A percentile compares a stretch with the other conserved stretches of the same genome.
Evolutionary conservation across 2,329 filamentous ascomycete genomes (phyloP).

Genomic region (Lachnum nothofagi): DNA sequence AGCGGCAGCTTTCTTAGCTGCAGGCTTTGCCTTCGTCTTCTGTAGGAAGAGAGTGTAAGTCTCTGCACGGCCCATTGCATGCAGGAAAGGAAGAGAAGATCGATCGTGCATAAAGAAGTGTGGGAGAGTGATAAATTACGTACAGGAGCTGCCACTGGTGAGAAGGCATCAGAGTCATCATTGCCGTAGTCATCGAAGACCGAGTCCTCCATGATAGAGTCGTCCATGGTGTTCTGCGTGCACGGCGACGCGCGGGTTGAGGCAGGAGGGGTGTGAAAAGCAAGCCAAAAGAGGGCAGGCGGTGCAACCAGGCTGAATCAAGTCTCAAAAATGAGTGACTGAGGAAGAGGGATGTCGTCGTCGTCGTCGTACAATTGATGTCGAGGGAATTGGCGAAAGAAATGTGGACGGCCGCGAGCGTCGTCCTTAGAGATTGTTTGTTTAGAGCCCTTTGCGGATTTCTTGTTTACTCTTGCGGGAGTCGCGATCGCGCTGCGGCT

Average conservation of each 20-base stretch:
- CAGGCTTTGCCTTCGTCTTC: slow-evolving; percentile 51
- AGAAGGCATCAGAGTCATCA: slow-evolving; percentile 53
- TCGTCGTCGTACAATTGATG: slow-evolving; percentile 3
- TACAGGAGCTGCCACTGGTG: slow-evolving; percentile 49
- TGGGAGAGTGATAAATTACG: slow-evolving; percentile 14
- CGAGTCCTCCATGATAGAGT: slow-evolving; percentile 51
- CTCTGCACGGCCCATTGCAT: not conserved
- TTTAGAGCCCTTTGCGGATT: slow-evolving; percentile 1
- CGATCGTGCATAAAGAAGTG: too few species aligned
- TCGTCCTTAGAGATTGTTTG: not conserved
- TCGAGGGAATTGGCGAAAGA: not conserved
- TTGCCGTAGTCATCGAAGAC: slow-evolving; percentile 49
- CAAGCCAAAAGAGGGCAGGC: not conserved
- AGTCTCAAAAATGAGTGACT: slow-evolving; percentile 3
- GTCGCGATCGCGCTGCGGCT: not conserved
- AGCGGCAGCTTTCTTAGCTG: slow-evolving; percentile 42
- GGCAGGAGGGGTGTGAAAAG: not conserved
- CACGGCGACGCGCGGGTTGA: not conserved
- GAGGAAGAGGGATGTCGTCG: slow-evolving; percentile 3
- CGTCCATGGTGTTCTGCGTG: slow-evolving; percentile 18
- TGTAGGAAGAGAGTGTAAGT: slow-evolving; percentile 24
- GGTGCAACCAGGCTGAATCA: not conserved
- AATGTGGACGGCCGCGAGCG: not conserved
- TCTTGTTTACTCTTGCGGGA: not conserved
- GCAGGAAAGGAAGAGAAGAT: not conserved